A percentile compares a stretch with the other conserved stretches of the same genome.
Conservation (phyloP, 768 basidiomycete genomes). For the Trametes cingulata region DNA sequence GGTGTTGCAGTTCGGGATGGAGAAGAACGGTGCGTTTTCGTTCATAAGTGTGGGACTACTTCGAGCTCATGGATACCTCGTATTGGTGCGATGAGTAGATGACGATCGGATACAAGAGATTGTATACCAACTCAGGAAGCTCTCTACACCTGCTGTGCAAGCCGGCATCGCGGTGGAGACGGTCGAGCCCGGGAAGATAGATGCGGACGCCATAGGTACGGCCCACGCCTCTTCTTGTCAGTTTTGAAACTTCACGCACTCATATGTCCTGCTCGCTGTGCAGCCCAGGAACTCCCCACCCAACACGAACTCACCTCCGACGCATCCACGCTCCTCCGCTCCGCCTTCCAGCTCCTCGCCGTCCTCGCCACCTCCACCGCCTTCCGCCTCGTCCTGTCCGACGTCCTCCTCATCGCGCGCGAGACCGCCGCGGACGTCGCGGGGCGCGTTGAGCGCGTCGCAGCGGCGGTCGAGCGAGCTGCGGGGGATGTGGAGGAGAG, state of each 20-base stretch:
- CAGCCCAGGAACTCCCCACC: conserved; percentile 22
- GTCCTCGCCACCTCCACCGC: conserved; percentile 26
- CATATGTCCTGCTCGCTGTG: too few species aligned
- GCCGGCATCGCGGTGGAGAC: conserved; percentile 23
- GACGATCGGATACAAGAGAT: conserved; percentile 30
- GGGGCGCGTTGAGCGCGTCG: conserved; percentile 17
- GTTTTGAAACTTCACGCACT: too few species aligned
- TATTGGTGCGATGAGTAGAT: conserved; percentile 8
- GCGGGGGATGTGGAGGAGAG: conserved; percentile 24
- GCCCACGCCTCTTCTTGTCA: too few species aligned
- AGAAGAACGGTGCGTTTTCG: conserved; percentile 31
- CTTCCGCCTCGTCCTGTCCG: conserved; percentile 28
- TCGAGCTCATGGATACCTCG: too few species aligned
- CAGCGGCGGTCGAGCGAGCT: conserved; percentile 13
- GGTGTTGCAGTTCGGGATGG: conserved; percentile 22
- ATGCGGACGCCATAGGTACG: conserved; percentile 1
- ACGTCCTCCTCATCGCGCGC: conserved; percentile 22
- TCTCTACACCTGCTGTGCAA: conserved; percentile 18
- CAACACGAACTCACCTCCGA: conserved; percentile 17
- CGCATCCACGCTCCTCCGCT: conserved; percentile 11
- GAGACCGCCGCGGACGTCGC: conserved; percentile 28
- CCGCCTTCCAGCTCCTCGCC: conserved; percentile 13
- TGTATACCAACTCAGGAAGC: conserved; percentile 15
- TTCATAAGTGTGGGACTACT: too few species aligned
- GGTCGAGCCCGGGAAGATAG: background rate